Conservation (phyloP, 169 alveolate genomes). For the Amoebophrya sp. region DNA sequence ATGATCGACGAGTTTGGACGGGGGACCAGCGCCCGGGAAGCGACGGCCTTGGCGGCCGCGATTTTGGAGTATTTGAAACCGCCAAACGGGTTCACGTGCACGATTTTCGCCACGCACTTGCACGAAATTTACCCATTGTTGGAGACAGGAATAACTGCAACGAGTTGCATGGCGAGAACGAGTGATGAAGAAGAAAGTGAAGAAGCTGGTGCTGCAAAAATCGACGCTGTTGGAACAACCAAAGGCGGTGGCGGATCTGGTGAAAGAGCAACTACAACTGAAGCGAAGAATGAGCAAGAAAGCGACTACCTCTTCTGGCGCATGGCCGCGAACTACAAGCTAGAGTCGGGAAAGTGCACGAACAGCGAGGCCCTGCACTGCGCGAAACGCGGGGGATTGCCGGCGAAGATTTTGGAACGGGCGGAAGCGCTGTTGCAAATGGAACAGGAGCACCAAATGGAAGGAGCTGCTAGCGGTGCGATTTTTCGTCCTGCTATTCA, state of each 20-base stretch:
- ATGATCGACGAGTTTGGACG: conserved; percentile 10
- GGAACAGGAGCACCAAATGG: too few species aligned
- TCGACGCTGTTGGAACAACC: background rate
- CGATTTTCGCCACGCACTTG: background rate
- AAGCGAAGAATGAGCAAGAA: too few species aligned
- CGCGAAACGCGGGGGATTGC: background rate
- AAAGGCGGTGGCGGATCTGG: background rate
- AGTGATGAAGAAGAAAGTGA: background rate
- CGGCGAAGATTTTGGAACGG: background rate
- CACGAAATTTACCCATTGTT: background rate
- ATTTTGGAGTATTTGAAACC: background rate
- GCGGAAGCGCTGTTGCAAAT: background rate
- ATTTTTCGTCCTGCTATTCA: too few species aligned
- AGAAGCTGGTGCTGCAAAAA: background rate
- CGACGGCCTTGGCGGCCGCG: background rate
- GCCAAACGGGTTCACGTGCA: background rate
- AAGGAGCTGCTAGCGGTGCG: too few species aligned
- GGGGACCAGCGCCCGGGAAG: background rate
- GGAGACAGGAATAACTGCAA: too few species aligned
- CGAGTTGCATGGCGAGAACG: too few species aligned
- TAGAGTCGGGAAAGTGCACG: background rate
- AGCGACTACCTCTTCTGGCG: background rate
- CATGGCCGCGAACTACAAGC: background rate
- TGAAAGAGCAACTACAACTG: too few species aligned
- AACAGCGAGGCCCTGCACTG: background rate